Percentiles rank a stretch among this genome's conserved stretches.
Conservation (phyloP, 805 yeast genomes). For the Maudiozyma bulderi region DNA sequence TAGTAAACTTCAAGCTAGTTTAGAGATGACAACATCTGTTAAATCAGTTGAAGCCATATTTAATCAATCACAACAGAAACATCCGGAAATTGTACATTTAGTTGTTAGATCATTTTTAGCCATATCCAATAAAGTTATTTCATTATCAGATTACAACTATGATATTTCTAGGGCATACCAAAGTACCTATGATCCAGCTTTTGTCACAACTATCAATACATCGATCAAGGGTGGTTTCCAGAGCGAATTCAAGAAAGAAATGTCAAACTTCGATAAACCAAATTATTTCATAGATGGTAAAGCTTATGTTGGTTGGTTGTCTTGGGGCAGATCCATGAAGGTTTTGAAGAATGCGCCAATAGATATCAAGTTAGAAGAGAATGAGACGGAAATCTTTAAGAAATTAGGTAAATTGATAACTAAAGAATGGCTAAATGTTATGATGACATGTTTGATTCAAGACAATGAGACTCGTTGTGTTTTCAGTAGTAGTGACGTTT, state of each 20-base stretch:
- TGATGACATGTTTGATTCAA: conserved; percentile 45
- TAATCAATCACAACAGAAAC: conserved; percentile 45
- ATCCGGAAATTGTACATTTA: conserved; percentile 55
- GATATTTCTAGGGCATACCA: conserved; percentile 36
- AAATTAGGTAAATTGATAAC: conserved; percentile 39
- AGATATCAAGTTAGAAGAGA: conserved; percentile 28
- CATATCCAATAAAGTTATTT: conserved; percentile 38
- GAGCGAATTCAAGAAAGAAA: conserved; percentile 40
- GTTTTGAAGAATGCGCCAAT: conserved; percentile 30
- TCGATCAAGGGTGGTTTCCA: conserved; percentile 29
- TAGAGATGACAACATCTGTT: conserved; percentile 38
- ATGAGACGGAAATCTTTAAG: conserved; percentile 36
- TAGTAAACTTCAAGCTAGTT: conserved; percentile 43
- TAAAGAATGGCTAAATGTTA: conserved; percentile 46
- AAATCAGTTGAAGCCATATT: conserved; percentile 38
- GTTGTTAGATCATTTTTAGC: conserved; percentile 55
- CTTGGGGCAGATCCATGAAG: conserved; percentile 54
- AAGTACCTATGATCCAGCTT: conserved; percentile 36
- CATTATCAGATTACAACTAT: conserved; percentile 40
- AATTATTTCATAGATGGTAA: conserved; percentile 49
- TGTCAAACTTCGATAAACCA: conserved; percentile 40
- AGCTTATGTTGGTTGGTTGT: conserved; percentile 58
- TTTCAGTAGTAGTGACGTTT: conserved; percentile 58
- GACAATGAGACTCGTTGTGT: conserved; percentile 63
- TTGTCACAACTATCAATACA: conserved; percentile 36